Percentiles rank a stretch among this genome's conserved stretches.
phyloP scores from a whole-genome alignment of 495 filamentous ascomycete species.

The Penicillium robsamsonii region DNA sequence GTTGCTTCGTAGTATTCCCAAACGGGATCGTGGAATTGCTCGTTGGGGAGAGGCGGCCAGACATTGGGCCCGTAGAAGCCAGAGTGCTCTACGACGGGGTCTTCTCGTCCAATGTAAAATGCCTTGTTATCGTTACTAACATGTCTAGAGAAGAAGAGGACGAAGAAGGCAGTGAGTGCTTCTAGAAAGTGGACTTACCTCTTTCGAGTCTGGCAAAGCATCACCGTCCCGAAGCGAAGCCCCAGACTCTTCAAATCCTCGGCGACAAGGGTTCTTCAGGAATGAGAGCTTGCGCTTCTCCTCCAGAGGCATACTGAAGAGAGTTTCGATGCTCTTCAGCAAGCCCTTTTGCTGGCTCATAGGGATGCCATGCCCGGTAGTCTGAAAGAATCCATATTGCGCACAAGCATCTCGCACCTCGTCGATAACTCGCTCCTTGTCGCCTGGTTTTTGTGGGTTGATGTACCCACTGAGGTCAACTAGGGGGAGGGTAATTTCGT shows the following conservation, averaged over 20 bases:
- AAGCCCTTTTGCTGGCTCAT: slow-evolving; percentile 19
- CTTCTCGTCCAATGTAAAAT: slow-evolving; percentile 37
- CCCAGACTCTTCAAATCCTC: slow-evolving; percentile 40
- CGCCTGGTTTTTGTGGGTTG: background rate
- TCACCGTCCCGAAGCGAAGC: slow-evolving; percentile 25
- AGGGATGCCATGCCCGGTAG: slow-evolving; percentile 37
- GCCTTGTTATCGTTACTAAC: slow-evolving; percentile 12
- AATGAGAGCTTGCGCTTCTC: slow-evolving; percentile 34
- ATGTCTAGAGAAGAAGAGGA: background rate
- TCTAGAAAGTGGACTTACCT: slow-evolving; percentile 20
- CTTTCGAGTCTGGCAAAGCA: slow-evolving; percentile 38
- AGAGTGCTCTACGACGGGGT: slow-evolving; percentile 18
- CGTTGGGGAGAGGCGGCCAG: slow-evolving; percentile 40
- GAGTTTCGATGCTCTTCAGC: slow-evolving; percentile 18
- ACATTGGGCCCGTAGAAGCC: slow-evolving; percentile 38
- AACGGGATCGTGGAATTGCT: slow-evolving; percentile 36
- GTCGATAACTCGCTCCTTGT: slow-evolving; percentile 6
- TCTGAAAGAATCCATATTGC: slow-evolving; percentile 40
- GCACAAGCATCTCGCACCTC: slow-evolving; percentile 31
- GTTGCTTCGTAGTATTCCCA: slow-evolving; percentile 39
- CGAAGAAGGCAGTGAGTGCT: too few relatives aligned
- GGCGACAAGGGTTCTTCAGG: slow-evolving; percentile 29
- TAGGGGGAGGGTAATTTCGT: too few relatives aligned
- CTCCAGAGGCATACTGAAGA: slow-evolving; percentile 36
- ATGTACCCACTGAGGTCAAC: background rate